Evolutionary conservation across 768 basidiomycete species (phyloP).

Genomic region (Tricholoma sp.): DNA sequence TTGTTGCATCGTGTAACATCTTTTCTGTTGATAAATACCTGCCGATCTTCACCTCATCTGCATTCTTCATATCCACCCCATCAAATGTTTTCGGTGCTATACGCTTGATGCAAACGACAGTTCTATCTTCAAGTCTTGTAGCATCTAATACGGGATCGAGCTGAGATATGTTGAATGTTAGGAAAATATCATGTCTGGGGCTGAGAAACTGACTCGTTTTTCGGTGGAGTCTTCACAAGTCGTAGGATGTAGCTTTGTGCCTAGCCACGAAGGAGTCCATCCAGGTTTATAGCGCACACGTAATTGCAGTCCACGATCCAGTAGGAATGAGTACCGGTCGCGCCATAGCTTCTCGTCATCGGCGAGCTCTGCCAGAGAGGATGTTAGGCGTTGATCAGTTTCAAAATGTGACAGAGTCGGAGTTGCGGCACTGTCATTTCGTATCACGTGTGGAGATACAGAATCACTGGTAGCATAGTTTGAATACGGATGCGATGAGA

Average conservation of each 20-base stretch:
- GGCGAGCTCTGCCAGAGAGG: not conserved
- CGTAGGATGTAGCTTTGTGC: conserved; percentile 5
- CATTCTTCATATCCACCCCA: too few species aligned
- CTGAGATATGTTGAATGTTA: not conserved
- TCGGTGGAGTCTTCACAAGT: conserved; percentile 3
- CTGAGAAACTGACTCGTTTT: not conserved
- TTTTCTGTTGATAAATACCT: conserved; percentile 5
- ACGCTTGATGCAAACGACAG: conserved; percentile 8
- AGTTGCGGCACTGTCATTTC: too few species aligned
- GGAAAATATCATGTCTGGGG: too few species aligned
- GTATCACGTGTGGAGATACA: too few species aligned
- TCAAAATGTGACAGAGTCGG: too few species aligned
- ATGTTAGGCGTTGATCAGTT: too few species aligned
- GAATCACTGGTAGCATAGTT: too few species aligned
- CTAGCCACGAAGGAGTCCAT: conserved; percentile 26
- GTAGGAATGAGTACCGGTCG: conserved; percentile 20
- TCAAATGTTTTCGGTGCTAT: conserved; percentile 5
- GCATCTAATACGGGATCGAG: conserved; percentile 9
- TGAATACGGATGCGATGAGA: too few species aligned
- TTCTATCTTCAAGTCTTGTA: not conserved
- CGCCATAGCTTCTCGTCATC: conserved; percentile 12
- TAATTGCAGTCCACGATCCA: conserved; percentile 20
- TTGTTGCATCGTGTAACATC: conserved; percentile 3
- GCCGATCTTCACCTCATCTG: conserved; percentile 9
- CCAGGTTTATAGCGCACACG: conserved; percentile 23